Percentiles rank a stretch among this genome's conserved stretches.
Evolutionary conservation across 2,329 filamentous ascomycete species (phyloP).

Genomic region (Neofusicoccum cordaticola): DNA sequence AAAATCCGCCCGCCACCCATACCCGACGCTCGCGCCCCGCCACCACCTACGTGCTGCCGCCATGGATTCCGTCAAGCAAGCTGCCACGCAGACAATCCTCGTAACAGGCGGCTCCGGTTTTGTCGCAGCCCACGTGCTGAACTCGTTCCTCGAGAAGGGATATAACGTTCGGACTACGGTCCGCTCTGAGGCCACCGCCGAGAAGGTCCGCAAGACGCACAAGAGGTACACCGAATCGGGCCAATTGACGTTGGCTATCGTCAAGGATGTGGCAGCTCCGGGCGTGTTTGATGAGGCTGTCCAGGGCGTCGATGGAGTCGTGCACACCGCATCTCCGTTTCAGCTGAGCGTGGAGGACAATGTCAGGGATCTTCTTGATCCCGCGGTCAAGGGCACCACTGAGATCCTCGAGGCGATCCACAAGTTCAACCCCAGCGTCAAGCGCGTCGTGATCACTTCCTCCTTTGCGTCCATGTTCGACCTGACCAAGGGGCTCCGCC

Average conservation of each 20-base stretch:
- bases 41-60: neutral
- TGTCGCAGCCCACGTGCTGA: conserved; percentile 25
- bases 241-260: conserved; percentile 44
- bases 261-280: conserved; percentile 42
- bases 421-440: conserved; percentile 18
- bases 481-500: neutral
- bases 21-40: neutral
- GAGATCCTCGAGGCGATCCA: conserved; percentile 36
- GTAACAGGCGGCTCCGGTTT: conserved; percentile 26
- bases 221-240: conserved; percentile 30
- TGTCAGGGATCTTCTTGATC: conserved; percentile 36
- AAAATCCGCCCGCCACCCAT: neutral
- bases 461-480: conserved; percentile 15
- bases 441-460: conserved; percentile 24
- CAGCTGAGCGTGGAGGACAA: conserved; percentile 10
- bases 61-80: conserved; percentile 4
- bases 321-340: conserved; percentile 44
- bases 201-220: conserved; percentile 38
- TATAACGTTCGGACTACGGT: conserved; percentile 22
- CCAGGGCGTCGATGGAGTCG: conserved; percentile 43
- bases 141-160: conserved; percentile 21
- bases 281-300: conserved; percentile 40
- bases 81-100: conserved; percentile 19
- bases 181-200: conserved; percentile 21
- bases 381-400: conserved; percentile 47